Conservation (phyloP, 805 yeast genomes). For the Starmerella apis region DNA sequence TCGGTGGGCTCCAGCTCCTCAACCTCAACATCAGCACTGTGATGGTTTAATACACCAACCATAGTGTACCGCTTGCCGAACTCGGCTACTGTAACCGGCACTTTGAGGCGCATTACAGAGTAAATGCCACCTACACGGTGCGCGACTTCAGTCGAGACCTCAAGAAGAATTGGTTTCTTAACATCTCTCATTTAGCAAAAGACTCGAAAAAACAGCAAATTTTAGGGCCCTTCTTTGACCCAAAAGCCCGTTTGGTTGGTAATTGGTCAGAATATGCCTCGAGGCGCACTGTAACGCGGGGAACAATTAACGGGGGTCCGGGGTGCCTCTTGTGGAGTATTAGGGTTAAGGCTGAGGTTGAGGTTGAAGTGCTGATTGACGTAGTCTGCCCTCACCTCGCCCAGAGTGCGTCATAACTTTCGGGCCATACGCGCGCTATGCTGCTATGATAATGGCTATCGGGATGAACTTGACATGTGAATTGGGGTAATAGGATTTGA, state of each 20-base stretch:
- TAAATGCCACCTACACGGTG: constrained; percentile 96
- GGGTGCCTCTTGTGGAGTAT: constrained; percentile 1
- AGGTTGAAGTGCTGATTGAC: neutral
- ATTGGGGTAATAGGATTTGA: too few relatives aligned
- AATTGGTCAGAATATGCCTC: neutral
- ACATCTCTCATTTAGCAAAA: constrained; percentile 50
- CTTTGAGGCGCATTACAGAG: constrained; percentile 91
- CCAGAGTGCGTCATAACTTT: neutral
- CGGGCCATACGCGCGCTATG: too few relatives aligned
- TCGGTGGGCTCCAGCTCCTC: constrained; percentile 50
- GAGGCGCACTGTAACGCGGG: neutral
- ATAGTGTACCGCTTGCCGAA: constrained; percentile 77
- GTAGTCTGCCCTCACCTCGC: neutral
- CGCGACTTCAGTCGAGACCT: constrained; percentile 95
- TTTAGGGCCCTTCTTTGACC: too few relatives aligned
- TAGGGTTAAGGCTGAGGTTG: neutral
- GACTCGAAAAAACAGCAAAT: too few relatives aligned
- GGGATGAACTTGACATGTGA: too few relatives aligned
- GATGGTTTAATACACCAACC: constrained; percentile 74
- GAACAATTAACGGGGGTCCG: neutral
- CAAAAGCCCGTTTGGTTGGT: neutral
- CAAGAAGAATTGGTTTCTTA: constrained; percentile 76
- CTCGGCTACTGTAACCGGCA: constrained; percentile 91
- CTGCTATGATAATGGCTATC: too few relatives aligned
- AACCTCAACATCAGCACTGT: constrained; percentile 63